Conservation (phyloP, 352 stramenopile species). For the Phytophthora rubi region DNA sequence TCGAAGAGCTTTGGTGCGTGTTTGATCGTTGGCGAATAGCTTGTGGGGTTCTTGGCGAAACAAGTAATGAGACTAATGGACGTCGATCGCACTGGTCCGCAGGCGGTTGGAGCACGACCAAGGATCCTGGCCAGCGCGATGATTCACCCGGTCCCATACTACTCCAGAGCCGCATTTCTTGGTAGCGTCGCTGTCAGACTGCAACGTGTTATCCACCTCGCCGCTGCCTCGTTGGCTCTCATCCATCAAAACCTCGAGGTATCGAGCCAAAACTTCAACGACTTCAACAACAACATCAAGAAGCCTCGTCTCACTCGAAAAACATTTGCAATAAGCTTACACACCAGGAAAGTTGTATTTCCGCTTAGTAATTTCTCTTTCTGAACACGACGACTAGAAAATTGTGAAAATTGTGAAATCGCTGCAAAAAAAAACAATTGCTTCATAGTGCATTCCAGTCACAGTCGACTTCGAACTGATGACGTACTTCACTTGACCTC, state of each 20-base stretch:
- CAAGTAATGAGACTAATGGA: conserved; percentile 14
- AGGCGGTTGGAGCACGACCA: not conserved
- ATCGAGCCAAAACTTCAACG: conserved; percentile 1
- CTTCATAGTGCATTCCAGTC: conserved; percentile 4
- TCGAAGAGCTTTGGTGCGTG: not conserved
- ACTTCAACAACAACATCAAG: conserved; percentile 1
- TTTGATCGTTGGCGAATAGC: not conserved
- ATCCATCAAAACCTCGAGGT: not conserved
- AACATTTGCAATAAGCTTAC: not conserved
- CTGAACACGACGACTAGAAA: not conserved
- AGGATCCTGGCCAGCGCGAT: not conserved
- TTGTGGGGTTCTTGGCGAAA: conserved; percentile 11
- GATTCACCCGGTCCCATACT: not conserved
- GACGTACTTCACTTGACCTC: conserved; percentile 48
- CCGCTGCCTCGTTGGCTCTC: conserved; percentile 1
- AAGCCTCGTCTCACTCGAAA: not conserved
- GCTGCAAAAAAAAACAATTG: not conserved
- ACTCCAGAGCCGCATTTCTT: conserved; percentile 2
- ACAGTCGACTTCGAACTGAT: conserved; percentile 12
- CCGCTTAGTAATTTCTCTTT: conserved; percentile 4
- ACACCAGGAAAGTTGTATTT: not conserved
- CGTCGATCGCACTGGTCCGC: not conserved
- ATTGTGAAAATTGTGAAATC: not conserved
- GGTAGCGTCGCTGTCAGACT: not conserved
- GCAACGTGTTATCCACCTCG: conserved; percentile 2